Base-by-base conservation (phyloP, 257 asterid genomes). In the Fraxinus quadrangulata region DNA sequence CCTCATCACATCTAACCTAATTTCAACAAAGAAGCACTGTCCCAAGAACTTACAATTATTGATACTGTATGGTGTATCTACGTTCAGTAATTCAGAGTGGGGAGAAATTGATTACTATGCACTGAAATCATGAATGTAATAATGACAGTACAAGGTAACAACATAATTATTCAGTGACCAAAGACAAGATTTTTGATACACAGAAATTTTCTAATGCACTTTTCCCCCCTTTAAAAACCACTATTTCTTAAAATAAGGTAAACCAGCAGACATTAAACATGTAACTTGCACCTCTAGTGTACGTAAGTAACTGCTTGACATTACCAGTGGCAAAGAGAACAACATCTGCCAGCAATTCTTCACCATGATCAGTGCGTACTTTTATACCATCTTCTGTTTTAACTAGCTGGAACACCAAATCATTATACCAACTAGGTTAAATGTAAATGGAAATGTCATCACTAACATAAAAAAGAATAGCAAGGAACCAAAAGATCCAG, bases 311-410 rank as follows among this genome's bases (percentile, higher is more conserved):
- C 56, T 26, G 81, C 63, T 39, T 26, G 70, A 79, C 75, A 77
- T 85, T 93, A 96, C 99, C 99, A 16, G 98, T 96, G 81, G 99
- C 99, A 84, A 96, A 90, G 80, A 96, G 98, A 79, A 96, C 99
- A 76, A 83, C 97, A 87, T 96, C 99, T 56, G 97, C 99, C 74
- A 86, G 71, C 78, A 89, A 84, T 82, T 89, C 97, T 87, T 90
- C 96, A 68, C 98, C 97, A 71, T 88, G 97, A 82, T 93, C 97
- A 0, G 97, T 89, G 33, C 67, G 86, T 69, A 87, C 97, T 87
- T 87, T 93, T 81, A 96, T 85, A 73, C 98, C 98, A 76, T 81
- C 85, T 37, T 87, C 94, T 71, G 97, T 87, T 84, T 90, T 88
- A 70, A 87, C 94, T 82, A 96, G 89, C 99, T 96, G 92, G 87